phyloP scores from a whole-genome alignment of 305 asterid species.

The Fraxinus xanthoxyloides region DNA sequence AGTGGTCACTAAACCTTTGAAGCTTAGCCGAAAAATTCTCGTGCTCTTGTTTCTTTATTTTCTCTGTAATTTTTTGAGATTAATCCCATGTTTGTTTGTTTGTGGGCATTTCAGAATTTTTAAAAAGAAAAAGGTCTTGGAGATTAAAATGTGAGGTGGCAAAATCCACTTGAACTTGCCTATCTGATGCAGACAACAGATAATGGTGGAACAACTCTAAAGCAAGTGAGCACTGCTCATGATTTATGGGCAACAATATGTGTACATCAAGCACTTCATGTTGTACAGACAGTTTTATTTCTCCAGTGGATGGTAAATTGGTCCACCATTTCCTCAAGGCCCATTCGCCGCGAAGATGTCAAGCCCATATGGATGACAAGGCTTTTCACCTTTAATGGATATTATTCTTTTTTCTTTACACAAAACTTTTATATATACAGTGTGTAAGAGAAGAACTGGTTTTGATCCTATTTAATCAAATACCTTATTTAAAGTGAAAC shows the following conservation, averaged over 20 bases:
- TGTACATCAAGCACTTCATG: neutral
- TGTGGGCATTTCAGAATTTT: neutral
- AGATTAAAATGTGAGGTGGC: neutral
- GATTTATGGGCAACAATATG: neutral
- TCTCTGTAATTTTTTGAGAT: no score
- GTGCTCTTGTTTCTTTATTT: no score
- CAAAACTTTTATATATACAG: neutral
- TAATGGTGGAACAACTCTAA: slow-evolving; percentile 4
- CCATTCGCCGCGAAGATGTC: neutral
- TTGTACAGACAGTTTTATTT: neutral
- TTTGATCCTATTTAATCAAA: neutral
- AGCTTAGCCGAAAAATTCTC: no score
- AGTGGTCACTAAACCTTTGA: no score
- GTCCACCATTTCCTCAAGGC: slow-evolving; percentile 27
- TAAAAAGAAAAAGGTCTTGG: neutral
- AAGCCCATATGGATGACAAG: neutral
- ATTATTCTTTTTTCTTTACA: neutral
- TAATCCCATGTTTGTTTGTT: no score
- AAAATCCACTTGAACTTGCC: neutral
- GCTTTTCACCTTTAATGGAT: neutral
- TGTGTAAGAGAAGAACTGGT: neutral
- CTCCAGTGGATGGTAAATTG: neutral
- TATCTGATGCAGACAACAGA: neutral
- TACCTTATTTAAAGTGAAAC: neutral
- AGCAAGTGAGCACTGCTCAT: neutral